A percentile compares a stretch with the other conserved stretches of the same genome.
These are phyloP conservation scores for Yamadazyma kanchanaburiensis DNA, from an alignment of 1,139 yeast genomes.

Conservation along the genomic window DNA sequence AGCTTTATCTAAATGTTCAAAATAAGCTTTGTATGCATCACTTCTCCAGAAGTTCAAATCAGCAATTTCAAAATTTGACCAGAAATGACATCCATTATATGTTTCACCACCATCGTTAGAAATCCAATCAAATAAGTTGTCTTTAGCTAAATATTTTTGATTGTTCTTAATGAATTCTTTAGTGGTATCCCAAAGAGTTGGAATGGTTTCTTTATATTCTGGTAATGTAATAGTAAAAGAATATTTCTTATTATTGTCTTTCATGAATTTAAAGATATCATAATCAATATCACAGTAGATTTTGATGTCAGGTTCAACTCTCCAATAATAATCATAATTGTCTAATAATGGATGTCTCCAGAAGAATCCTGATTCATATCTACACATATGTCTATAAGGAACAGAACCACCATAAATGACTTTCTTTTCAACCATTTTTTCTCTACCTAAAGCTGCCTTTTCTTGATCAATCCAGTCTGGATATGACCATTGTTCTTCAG, in stretches of 20 bases:
- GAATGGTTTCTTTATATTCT: constrained; percentile 78
- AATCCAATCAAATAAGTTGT: constrained; percentile 71
- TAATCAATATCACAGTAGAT: constrained; percentile 78
- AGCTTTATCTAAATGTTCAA: constrained; percentile 66
- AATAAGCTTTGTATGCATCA: constrained; percentile 64
- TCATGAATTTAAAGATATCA: constrained; percentile 80
- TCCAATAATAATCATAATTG: constrained; percentile 86
- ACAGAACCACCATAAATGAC: constrained; percentile 61
- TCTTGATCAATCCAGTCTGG: constrained; percentile 61
- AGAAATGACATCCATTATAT: constrained; percentile 80
- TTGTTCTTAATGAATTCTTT: constrained; percentile 60
- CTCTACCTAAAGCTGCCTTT: constrained; percentile 52
- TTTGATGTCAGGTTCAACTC: constrained; percentile 86
- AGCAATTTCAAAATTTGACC: constrained; percentile 87
- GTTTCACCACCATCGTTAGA: constrained; percentile 64
- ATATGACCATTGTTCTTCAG: constrained; percentile 45
- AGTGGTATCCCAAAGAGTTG: constrained; percentile 78
- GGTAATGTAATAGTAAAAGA: constrained; percentile 81
- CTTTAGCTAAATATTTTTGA: constrained; percentile 62
- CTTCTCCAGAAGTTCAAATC: constrained; percentile 71
- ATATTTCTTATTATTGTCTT: constrained; percentile 67
- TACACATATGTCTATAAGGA: constrained; percentile 83
- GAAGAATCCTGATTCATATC: constrained; percentile 88
- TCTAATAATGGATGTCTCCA: constrained; percentile 70
- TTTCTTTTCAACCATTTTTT: constrained; percentile 46